A percentile compares a stretch with the other conserved stretches of the same genome.
Evolutionary conservation across 2,329 filamentous ascomycete genomes (phyloP).

Genomic region (Diaporthe destruens): DNA sequence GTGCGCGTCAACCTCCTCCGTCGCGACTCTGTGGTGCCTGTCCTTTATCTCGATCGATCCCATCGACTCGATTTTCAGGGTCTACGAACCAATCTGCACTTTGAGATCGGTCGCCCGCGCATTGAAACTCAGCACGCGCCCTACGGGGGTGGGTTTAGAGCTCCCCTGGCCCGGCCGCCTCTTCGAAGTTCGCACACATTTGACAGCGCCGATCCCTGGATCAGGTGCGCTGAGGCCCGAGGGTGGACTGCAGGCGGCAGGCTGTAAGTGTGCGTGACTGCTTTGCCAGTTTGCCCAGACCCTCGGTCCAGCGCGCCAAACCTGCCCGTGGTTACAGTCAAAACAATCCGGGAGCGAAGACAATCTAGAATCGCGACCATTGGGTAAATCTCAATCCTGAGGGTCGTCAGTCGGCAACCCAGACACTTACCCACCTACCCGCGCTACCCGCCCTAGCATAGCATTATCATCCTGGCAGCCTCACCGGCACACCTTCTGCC

Average conservation of each 20-base stretch:
- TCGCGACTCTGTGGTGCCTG: not conserved
- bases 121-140: not conserved
- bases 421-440: not conserved
- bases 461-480: not conserved
- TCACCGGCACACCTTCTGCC: not conserved
- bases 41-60: conserved; percentile 33
- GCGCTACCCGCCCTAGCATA: not conserved
- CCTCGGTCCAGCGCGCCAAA: not conserved
- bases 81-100: not conserved
- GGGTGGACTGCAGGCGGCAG: too few species aligned
- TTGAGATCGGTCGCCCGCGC: not conserved
- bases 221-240: not conserved
- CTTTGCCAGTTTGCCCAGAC: too few species aligned
- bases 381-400: not conserved
- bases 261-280: too few species aligned
- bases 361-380: too few species aligned
- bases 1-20: not conserved
- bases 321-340: not conserved
- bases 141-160: not conserved
- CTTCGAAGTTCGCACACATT: conserved; percentile 2
- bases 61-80: conserved; percentile 23
- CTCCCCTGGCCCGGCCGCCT: not conserved
- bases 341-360: not conserved
- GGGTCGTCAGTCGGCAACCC: not conserved
- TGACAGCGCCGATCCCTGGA: conserved; percentile 25